phyloP scores from a whole-genome alignment of 2,329 filamentous ascomycete species.

The Claviceps sp. region DNA sequence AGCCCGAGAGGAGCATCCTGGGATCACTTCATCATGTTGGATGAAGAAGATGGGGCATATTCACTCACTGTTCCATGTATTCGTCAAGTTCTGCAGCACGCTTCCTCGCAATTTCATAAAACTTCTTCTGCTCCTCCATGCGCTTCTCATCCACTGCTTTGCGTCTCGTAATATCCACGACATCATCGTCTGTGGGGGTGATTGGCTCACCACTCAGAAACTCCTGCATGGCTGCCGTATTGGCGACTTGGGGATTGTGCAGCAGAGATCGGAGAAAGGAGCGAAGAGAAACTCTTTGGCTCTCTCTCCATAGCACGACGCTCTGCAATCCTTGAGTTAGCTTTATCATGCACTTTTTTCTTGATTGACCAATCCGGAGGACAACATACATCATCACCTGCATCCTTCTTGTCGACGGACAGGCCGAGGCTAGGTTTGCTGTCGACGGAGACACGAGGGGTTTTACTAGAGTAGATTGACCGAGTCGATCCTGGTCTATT shows the following conservation, averaged over 20 bases:
- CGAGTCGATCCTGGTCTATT: conserved; percentile 15
- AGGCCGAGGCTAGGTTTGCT: conserved; percentile 15
- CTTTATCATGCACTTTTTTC: neutral
- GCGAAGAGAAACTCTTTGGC: conserved; percentile 78
- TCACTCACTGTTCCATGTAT: conserved; percentile 81
- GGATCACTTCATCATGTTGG: neutral
- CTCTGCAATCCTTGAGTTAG: conserved; percentile 25
- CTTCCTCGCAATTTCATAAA: conserved; percentile 89
- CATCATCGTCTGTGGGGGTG: conserved; percentile 66
- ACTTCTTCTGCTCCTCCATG: conserved; percentile 81
- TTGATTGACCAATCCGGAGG: neutral
- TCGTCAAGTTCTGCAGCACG: conserved; percentile 87
- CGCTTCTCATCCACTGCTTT: conserved; percentile 78
- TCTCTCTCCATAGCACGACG: conserved; percentile 66
- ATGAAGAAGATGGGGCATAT: neutral
- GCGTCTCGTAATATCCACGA: conserved; percentile 64
- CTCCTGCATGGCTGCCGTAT: conserved; percentile 69
- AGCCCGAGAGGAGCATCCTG: neutral
- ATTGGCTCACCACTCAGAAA: conserved; percentile 68
- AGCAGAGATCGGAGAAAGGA: conserved; percentile 81
- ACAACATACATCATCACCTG: conserved; percentile 13
- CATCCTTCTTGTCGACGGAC: conserved; percentile 9
- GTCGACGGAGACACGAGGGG: conserved; percentile 20
- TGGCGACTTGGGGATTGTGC: conserved; percentile 70
- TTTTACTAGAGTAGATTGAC: conserved; percentile 16